Evolutionary conservation across 306 rosid species (phyloP), one percentile per base, ranked within the genome.

Genomic region (Erythrophleum fordii): DNA sequence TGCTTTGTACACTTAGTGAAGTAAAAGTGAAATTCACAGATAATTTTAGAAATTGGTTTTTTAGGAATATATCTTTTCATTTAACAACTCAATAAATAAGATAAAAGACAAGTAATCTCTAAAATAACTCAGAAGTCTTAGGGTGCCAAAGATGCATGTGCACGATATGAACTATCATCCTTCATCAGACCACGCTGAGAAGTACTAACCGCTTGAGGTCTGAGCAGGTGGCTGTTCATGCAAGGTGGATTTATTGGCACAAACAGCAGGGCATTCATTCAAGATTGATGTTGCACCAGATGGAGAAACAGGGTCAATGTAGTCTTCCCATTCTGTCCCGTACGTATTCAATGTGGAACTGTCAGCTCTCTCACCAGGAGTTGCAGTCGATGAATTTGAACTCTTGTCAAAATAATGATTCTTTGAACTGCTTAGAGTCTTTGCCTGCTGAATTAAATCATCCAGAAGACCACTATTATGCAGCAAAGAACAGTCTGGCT

Each of bases 381-480:
- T 90, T 81, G 85, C 78, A 35, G 89, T 82, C 39, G 92, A 90
- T 70, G 93, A 91, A 78, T 85, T 88, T 80, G 92, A 90, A 91
- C 89, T 87, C 85, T 91, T 90, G 39, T 85, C 91, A 41, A 87
- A 84, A 60, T 77, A 84, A 64, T 80, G 85, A 76, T 86, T 88
- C 88, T 84, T 87, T 13, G 88, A 85, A 88, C 87, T 85, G 69
- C 86, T 62, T 53, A 84, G 69, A 79, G 85, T 78, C 86, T 85
- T 92, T 6, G 95, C 64, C 83, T 90, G 93, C 51, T 86, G 72
- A 80, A 95, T 84, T 62, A 95, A 83, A 86, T 92, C 92, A 85
- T 91, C 97, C 75, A 95, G 91, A 85, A 95, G 84, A 59, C 98
- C 97, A 82, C 95, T 91, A 79, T 92, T 88, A 29, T 83, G 87